Evolutionary conservation across 768 basidiomycete genomes (phyloP), one percentile per base, ranked within the genome.

Genomic region (Russula earlei): DNA sequence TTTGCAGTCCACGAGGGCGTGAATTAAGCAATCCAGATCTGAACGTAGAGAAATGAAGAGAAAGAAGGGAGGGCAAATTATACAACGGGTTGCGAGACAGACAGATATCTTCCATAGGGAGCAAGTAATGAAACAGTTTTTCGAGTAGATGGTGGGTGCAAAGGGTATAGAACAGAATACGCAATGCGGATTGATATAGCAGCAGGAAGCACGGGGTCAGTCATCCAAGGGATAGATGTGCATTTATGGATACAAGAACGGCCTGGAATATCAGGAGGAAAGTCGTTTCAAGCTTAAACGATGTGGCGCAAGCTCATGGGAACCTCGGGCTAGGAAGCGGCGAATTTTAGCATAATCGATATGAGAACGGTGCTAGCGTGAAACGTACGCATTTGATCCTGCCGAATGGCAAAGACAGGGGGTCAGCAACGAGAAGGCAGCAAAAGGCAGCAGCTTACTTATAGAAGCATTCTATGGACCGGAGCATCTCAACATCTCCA

Each of bases 401-500:
- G 54, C 15, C 29, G 52, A 31, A 49, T 68, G 54, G 14, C 29
- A 53, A 31, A 49, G 11, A 29, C 43, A 25, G 42, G 31, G 4
- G 17, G 57, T 63, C 42, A 63, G 51, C 41, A 29, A 19, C 10
- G 37, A 37, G n/a, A 38, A 25, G 29, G 10, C 4, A 37, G 22
- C 22, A 19, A 27, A 20, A 54, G 14, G 37, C 24, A 54, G 17
- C 41, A 24, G 51, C 80, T 62, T 62, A 91, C 90, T 91, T 91
- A 79, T 95, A 97, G 74, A 92, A 95, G 78, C 93, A 95, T 76
- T 98, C 95, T 77, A 97, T 97, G 63, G 89, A 90, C 66, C 95
- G 82, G 60, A 98, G 75, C 93, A 97, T 96, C 74, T 98, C 95
- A 53, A 97, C 94, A 69, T 98, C 95, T 40, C 93, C 94, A 29